Evolutionary conservation across 352 stramenopile genomes (phyloP).

Genomic region (Globisporangium lucens): DNA sequence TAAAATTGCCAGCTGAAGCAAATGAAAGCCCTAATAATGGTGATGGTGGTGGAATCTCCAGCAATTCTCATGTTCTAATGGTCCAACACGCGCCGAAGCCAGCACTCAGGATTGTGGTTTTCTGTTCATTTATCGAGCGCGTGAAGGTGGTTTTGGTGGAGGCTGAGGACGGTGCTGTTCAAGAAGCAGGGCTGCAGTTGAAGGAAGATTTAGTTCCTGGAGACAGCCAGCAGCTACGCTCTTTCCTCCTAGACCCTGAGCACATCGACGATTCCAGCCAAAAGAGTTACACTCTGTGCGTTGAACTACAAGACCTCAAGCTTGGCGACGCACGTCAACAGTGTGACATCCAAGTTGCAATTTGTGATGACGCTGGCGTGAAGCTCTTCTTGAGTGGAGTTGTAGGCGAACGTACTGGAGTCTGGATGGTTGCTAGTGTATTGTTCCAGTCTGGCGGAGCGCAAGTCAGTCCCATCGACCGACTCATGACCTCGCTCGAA

Average conservation of each 20-base stretch:
- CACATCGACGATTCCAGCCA: not conserved
- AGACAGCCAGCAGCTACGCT: not conserved
- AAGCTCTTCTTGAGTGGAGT: conserved; percentile 38
- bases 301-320: not conserved
- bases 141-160: not conserved
- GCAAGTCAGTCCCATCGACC: conserved; percentile 10
- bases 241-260: conserved; percentile 3
- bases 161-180: not conserved
- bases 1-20: not conserved
- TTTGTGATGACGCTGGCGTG: conserved; percentile 28
- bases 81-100: not conserved
- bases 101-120: conserved; percentile 1
- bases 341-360: conserved; percentile 29
- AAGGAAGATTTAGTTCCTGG: not conserved
- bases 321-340: not conserved
- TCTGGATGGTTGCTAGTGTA: conserved; percentile 41
- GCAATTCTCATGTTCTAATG: conserved; percentile 7
- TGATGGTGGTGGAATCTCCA: not conserved
- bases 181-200: not conserved
- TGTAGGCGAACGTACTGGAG: not conserved
- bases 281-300: conserved; percentile 2
- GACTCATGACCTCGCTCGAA: conserved; percentile 1
- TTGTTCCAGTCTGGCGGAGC: not conserved
- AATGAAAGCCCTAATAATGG: not conserved
- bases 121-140: not conserved